Evolutionary conservation across 768 basidiomycete species (phyloP).

Genomic region (Albatrellus ellisii): DNA sequence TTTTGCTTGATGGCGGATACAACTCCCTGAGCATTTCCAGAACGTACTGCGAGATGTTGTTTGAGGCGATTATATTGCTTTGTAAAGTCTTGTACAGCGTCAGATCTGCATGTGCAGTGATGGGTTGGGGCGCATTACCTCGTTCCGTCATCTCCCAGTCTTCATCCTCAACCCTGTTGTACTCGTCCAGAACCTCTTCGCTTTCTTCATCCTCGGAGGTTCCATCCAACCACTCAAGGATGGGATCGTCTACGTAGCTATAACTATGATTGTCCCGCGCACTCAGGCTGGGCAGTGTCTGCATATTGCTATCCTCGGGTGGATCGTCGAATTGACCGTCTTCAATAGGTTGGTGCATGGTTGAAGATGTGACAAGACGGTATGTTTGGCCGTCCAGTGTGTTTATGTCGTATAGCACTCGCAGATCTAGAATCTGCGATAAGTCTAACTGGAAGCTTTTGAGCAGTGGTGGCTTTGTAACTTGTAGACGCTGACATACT

Average conservation of each 20-base stretch:
- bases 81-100: constrained; percentile 67
- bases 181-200: constrained; percentile 29
- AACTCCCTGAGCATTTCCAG: constrained; percentile 51
- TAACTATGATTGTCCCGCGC: constrained; percentile 19
- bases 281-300: constrained; percentile 8
- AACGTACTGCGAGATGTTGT: constrained; percentile 80
- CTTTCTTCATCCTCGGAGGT: constrained; percentile 26
- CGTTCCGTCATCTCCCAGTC: constrained; percentile 82
- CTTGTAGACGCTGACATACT: no score
- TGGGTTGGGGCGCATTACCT: constrained; percentile 30
- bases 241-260: constrained; percentile 23
- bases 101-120: constrained; percentile 1
- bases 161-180: constrained; percentile 66
- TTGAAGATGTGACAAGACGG: constrained; percentile 3
- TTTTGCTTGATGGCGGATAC: constrained; percentile 37
- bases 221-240: constrained; percentile 18
- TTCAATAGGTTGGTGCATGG: constrained; percentile 19
- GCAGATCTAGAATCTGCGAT: no score
- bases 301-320: constrained; percentile 18
- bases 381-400: neutral
- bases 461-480: no score
- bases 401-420: neutral
- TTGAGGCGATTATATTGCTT: constrained; percentile 94
- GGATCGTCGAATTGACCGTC: constrained; percentile 56
- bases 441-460: no score